phyloP scores from a whole-genome alignment of 768 basidiomycete genomes.

The Leccinum incarnatum region DNA sequence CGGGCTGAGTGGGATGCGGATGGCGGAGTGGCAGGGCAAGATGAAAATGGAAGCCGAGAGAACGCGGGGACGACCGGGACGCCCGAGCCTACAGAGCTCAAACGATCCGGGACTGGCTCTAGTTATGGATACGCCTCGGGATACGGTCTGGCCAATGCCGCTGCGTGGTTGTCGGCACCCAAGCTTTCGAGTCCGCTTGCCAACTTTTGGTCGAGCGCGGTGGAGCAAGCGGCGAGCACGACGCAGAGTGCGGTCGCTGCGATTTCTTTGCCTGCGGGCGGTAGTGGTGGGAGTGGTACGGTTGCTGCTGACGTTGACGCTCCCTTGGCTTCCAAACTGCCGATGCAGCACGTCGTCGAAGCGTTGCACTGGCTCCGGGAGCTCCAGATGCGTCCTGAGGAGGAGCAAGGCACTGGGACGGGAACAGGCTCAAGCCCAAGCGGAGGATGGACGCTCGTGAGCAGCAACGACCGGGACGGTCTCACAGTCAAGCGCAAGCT shows the following conservation, averaged over 20 bases:
- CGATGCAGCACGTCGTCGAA: constrained; percentile 80
- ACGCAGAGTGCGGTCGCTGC: constrained; percentile 82
- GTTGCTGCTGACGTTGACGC: constrained; percentile 33
- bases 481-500: constrained; percentile 72
- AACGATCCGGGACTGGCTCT: neutral
- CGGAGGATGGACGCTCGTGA: constrained; percentile 68
- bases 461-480: constrained; percentile 56
- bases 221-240: constrained; percentile 69
- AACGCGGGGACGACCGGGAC: constrained; percentile 15
- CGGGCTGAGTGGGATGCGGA: constrained; percentile 72
- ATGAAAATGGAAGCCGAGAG: constrained; percentile 13
- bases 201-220: constrained; percentile 69
- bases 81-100: constrained; percentile 22
- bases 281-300: constrained; percentile 20
- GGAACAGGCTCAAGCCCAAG: constrained; percentile 21
- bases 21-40: constrained; percentile 24
- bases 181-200: constrained; percentile 67
- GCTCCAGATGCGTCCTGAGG: constrained; percentile 54
- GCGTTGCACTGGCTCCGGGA: constrained; percentile 78
- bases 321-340: constrained; percentile 57
- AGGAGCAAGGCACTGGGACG: constrained; percentile 9
- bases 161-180: constrained; percentile 58
- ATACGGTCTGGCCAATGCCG: constrained; percentile 15
- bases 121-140: neutral
- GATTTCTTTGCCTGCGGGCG: constrained; percentile 52